Evolutionary conservation across 257 asterid species (phyloP), one percentile per base, ranked within the genome.

Genomic region (Solanum habrochaites): DNA sequence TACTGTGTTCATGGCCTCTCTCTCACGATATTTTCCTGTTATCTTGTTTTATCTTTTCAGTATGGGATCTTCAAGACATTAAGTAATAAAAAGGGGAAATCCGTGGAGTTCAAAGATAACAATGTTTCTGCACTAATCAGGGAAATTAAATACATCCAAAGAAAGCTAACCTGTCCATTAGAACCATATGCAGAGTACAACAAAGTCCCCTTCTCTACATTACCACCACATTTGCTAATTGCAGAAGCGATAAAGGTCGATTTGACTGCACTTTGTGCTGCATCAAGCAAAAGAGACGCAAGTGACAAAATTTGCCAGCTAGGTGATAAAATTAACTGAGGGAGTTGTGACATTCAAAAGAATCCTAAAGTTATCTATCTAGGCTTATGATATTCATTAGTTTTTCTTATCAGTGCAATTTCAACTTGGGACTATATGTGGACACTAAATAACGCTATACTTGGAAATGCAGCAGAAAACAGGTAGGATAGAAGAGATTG

Each of bases 201-300:
- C 86, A 95, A 37, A 56, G 52, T 21, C 52, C 99, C 99, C 90
- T 97, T 97, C 90, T 95, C 98, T 87, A 89, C 97, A 87, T 96
- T 97, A 43, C 99, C 99, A 82, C 99, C 99, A 89, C 97, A 93
- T 92, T 97, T 97, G 66, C 94, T 92, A 88, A 94, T 96, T 86
- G 99, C 99, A 31, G 99, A 88, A 87, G 95, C 93, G 85, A 97
- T 91, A 90, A 94, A 97, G 16, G 98, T 97, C 13, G 95, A 91
- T 92, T 97, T 97, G 25, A 95, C 91, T 66, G 98, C 99, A 93
- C 95, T 94, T 90, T 97, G 99, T 66, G 97, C 99, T 97, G 98
- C 94, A 92, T 82, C 74, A 25, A 87, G 60, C 60, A 80, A 86
- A 66, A 74, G 64, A 40, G 75, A 78, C 47, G 37, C 15, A 49